Evolutionary conservation across 495 filamentous ascomycete species (phyloP), one percentile per base, ranked within the genome.

Genomic region (Parathielavia hyrcaniae): DNA sequence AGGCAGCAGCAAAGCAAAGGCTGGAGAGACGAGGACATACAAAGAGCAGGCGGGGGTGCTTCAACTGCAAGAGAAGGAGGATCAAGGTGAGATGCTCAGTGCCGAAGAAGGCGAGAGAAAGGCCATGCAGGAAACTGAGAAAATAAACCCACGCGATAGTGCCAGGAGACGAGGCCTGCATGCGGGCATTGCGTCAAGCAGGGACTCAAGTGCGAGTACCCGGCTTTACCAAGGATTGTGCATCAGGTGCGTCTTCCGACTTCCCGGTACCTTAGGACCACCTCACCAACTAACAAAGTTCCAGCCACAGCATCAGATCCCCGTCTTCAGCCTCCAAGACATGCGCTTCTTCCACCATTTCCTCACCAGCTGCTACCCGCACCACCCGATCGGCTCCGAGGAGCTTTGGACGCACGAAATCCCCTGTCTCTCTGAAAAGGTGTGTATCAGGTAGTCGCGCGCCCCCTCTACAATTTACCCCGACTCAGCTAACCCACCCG

Each of bases 301-400:
- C 26, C 57, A 77, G 71, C 75, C 75, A 1, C 70, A 72, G 32
- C 65, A 74, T 41, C 72, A 73, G 22, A 63, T 74, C 32, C 76
- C 78, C 19, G 61, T 79, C 0, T 83, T 83, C 66, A 78, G 73
- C 38, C 68, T 78, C 17, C 71, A 79, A 20, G 82, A 85, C 66
- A 79, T 86, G 67, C 76, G 81, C 50, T 78, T 84, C 61, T 85
- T 85, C 67, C 81, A 86, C 66, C 79, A 84, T 59, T 84, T 86
- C 53, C 69, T 85, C 22, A 57, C 78, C 19, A 68, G 65, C 10
- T 83, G 81, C 54, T 78, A 81, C 57, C 83, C 83, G 6, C 77
- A 83, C 67, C 78, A 85, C 34, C 83, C 83, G 0, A 67, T 84
- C 48, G 80, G 80, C 26, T 76, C 77, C 48, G 81, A 85, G 57